These are phyloP conservation scores for Comarum palustre DNA, from an alignment of 306 rosid genomes.

Conservation along the genomic window DNA sequence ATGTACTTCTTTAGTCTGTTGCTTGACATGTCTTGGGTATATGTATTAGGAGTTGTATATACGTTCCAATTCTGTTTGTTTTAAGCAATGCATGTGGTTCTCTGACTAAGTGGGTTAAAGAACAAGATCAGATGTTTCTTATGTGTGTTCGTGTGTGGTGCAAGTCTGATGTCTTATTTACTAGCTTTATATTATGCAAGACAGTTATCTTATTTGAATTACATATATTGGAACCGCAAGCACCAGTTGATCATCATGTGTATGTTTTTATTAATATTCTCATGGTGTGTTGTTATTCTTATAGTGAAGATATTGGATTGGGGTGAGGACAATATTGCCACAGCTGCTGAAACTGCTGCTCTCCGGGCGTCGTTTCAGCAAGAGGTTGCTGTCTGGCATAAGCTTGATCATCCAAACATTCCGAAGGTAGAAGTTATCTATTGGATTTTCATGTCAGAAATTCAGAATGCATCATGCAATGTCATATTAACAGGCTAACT, in stretches of 20 bases:
- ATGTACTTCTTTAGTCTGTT: neutral
- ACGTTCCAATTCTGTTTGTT: neutral
- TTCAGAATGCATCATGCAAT: neutral
- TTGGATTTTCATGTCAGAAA: neutral
- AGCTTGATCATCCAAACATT: constrained; percentile 60
- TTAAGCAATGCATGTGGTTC: neutral
- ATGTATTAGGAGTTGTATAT: neutral
- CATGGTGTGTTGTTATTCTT: constrained; percentile 17
- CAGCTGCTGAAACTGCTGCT: constrained; percentile 45
- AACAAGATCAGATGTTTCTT: neutral
- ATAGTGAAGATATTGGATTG: constrained; percentile 56
- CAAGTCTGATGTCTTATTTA: neutral
- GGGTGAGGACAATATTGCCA: constrained; percentile 46
- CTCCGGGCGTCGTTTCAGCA: constrained; percentile 46
- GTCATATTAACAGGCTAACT: neutral
- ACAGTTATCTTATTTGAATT: neutral
- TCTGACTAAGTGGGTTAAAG: neutral
- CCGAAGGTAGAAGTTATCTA: constrained; percentile 41
- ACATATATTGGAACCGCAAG: neutral
- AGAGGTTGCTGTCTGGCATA: constrained; percentile 64
- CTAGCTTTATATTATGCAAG: neutral
- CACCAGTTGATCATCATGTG: constrained; percentile 7
- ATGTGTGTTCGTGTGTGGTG: neutral
- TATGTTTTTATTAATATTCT: neutral
- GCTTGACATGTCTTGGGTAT: neutral